Percentiles rank a stretch among this genome's conserved stretches.
Conservation (phyloP, 202 grass and related monocot species). For the Panicum hallii region DNA sequence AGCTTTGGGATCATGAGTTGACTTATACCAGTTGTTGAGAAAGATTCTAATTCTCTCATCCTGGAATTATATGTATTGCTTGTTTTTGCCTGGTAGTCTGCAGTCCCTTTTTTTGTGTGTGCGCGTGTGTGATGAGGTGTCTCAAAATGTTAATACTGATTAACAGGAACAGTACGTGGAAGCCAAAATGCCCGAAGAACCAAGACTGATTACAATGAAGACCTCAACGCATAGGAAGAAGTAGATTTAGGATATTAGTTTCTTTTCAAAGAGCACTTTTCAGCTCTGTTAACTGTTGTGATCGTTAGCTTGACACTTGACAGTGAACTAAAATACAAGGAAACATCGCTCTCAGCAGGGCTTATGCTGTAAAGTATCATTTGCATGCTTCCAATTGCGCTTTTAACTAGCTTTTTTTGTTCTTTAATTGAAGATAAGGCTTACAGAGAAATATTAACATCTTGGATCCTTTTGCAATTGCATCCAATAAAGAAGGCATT, state of each 20-base stretch:
- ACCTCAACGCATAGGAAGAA: slow-evolving; percentile 70
- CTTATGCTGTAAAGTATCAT: slow-evolving; percentile 1
- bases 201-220: slow-evolving; percentile 29
- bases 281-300: not conserved
- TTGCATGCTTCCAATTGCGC: not conserved
- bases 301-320: slow-evolving; percentile 4
- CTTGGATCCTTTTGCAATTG: not conserved
- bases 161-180: slow-evolving; percentile 65
- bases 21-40: not conserved
- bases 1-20: not conserved
- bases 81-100: not conserved
- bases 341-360: not conserved
- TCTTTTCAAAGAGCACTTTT: not conserved
- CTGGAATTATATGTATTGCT: not conserved
- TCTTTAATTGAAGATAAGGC: not conserved
- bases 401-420: not conserved
- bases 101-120: not conserved
- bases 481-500: not conserved
- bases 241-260: slow-evolving; percentile 41
- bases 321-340: not conserved
- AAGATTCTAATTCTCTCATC: not conserved
- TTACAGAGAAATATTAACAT: not conserved
- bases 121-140: not conserved
- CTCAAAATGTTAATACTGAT: slow-evolving; percentile 14
- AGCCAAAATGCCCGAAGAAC: slow-evolving; percentile 63